Evolutionary conservation across 306 rosid species (phyloP).

Genomic region (Quercus variabilis): DNA sequence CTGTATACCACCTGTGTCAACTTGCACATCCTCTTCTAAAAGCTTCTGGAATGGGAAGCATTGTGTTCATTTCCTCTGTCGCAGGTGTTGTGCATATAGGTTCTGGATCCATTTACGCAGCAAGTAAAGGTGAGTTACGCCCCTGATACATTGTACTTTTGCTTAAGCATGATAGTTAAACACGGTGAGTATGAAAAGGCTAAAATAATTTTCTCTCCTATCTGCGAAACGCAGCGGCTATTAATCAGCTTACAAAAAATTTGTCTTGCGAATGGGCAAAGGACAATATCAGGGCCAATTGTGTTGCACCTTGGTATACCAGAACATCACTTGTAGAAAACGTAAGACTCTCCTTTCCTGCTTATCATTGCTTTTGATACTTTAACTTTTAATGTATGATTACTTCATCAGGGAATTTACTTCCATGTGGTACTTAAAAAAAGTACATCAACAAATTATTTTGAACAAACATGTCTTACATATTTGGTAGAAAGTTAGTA

Average conservation of each 20-base stretch:
- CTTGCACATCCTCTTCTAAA: slow-evolving; percentile 71
- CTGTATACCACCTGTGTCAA: slow-evolving; percentile 64
- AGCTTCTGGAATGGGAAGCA: slow-evolving; percentile 78
- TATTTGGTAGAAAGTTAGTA: neutral
- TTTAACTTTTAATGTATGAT: neutral
- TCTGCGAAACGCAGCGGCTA: slow-evolving; percentile 63
- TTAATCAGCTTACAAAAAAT: slow-evolving; percentile 71
- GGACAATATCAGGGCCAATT: slow-evolving; percentile 78
- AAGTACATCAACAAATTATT: neutral
- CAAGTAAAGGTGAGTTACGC: slow-evolving; percentile 61
- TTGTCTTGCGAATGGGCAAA: slow-evolving; percentile 98
- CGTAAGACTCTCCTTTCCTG: slow-evolving; percentile 43
- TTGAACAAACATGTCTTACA: neutral
- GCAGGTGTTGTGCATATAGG: slow-evolving; percentile 34
- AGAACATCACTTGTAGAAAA: slow-evolving; percentile 58
- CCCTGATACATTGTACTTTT: slow-evolving; percentile 6
- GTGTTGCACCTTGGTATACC: slow-evolving; percentile 87
- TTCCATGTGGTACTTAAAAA: neutral
- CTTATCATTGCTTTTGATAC: neutral
- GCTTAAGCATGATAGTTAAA: slow-evolving; percentile 6
- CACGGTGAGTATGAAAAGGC: slow-evolving; percentile 2
- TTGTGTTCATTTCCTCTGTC: slow-evolving; percentile 82
- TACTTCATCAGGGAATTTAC: neutral
- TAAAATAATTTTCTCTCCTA: neutral
- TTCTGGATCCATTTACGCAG: slow-evolving; percentile 68